Evolutionary conservation across 495 filamentous ascomycete genomes (phyloP).

Genomic region (Daldinia vernicosa): DNA sequence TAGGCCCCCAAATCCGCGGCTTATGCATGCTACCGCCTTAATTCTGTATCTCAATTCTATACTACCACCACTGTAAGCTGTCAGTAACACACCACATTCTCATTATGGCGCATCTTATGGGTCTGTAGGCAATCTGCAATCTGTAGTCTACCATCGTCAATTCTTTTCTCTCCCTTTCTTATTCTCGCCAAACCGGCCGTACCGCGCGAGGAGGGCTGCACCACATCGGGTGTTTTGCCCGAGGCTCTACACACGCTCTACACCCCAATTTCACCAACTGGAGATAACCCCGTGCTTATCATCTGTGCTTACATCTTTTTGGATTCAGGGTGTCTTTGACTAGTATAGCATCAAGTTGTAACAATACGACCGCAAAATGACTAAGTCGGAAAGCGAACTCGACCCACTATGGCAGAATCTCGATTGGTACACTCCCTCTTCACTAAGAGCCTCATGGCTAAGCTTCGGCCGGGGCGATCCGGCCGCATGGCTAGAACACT

Average conservation of each 20-base stretch:
- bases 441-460: slow-evolving; percentile 23
- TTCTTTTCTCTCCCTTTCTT: slow-evolving; percentile 8
- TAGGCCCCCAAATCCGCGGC: background rate
- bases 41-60: background rate
- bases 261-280: slow-evolving; percentile 10
- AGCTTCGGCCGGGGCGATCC: slow-evolving; percentile 10
- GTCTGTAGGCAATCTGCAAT: background rate
- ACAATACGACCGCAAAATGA: slow-evolving; percentile 47
- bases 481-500: slow-evolving; percentile 23
- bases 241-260: slow-evolving; percentile 9
- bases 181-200: slow-evolving; percentile 4
- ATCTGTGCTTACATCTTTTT: slow-evolving; percentile 12
- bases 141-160: slow-evolving; percentile 18
- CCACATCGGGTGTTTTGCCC: slow-evolving; percentile 22
- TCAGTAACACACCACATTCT: background rate
- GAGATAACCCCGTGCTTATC: slow-evolving; percentile 22
- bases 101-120: slow-evolving; percentile 1
- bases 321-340: slow-evolving; percentile 4
- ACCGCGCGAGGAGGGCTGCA: slow-evolving; percentile 11
- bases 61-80: background rate
- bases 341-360: slow-evolving; percentile 38
- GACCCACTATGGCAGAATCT: slow-evolving; percentile 77
- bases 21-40: slow-evolving; percentile 7
- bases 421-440: slow-evolving; percentile 59
- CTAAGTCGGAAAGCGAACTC: slow-evolving; percentile 59